These are phyloP conservation scores for Tolypocladium pustulatum DNA, from an alignment of 2,329 filamentous ascomycete genomes.

Conservation along the genomic window DNA sequence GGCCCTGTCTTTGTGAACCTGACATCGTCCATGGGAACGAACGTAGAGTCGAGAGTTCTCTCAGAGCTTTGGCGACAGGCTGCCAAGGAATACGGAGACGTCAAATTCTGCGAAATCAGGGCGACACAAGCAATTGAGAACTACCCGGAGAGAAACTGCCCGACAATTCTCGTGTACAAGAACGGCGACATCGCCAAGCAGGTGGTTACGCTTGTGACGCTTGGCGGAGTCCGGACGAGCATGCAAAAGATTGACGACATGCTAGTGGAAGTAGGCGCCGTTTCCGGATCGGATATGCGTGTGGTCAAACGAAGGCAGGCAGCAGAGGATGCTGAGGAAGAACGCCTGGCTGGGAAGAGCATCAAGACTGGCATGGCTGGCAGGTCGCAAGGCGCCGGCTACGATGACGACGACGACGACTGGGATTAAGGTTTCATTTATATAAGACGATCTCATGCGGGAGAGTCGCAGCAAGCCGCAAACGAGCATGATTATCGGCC, in stretches of 20 bases:
- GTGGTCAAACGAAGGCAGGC: constrained; percentile 52
- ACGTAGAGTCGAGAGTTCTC: constrained; percentile 75
- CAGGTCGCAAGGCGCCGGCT: constrained; percentile 31
- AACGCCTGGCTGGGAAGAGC: constrained; percentile 37
- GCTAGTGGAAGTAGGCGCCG: constrained; percentile 70
- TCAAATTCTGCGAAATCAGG: constrained; percentile 96
- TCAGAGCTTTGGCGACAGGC: constrained; percentile 79
- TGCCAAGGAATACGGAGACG: constrained; percentile 75
- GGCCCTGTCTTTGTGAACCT: constrained; percentile 67
- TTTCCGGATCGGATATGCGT: constrained; percentile 69
- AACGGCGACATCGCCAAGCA: constrained; percentile 89
- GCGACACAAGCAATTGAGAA: constrained; percentile 91
- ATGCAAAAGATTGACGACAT: constrained; percentile 71
- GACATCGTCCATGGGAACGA: constrained; percentile 66
- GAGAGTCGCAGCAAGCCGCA: background rate
- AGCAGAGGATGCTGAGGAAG: constrained; percentile 51
- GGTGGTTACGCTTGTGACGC: constrained; percentile 74
- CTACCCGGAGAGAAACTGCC: constrained; percentile 90
- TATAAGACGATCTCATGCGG: background rate
- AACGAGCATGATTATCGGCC: background rate
- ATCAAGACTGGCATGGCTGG: constrained; percentile 40
- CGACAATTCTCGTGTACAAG: constrained; percentile 85
- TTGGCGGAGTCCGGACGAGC: constrained; percentile 62
- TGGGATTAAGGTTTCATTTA: constrained; percentile 41
- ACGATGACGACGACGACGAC: constrained; percentile 51